Base-by-base conservation (phyloP, 306 rosid species). In the Vigna reflexopilosa region DNA sequence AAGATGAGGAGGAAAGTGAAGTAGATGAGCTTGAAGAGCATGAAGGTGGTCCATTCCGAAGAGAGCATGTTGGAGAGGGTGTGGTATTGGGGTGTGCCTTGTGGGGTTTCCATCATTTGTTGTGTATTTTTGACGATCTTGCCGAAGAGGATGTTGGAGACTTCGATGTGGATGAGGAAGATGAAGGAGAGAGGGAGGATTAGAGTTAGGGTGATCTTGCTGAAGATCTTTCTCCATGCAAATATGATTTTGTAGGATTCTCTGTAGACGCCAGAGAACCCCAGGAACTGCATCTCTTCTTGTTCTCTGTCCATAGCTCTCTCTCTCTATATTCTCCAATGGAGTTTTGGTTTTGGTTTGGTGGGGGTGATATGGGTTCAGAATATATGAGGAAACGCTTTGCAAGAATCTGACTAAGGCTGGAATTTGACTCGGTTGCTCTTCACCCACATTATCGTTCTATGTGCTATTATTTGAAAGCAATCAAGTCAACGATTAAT, bases 101-200 rank as follows among this genome's bases (percentile, higher is more conserved):
- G 22, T 30, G 24, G 79, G 0, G 89, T 81, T 0, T 63, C 11
- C 7, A 15, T 5, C 6, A 84, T 57, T 68, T 36, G 34, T 2
- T 6, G 11, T 54, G 88, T 34, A 75, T 70, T 85, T 62, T 13
- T 38, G 9, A 15, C 0, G 62, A 89, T 90, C n/a, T 66, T 89
- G 3, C 9, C 5, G 50, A 76, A 14, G 75, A 89, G 84, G 73
- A 89, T 10, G 59, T 87, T 34, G 59, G 93, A 88, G 16, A 90
- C 64, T 65, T 89, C 80, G 28, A 78, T 80, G 65, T 89, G 93
- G 13, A 72, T 36, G 12, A 90, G 63, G 85, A 76, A 82, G 83
- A 93, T 81, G 86, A 93, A 86, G 80, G 90, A 51, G 63, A 89
- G 75, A 26, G 97, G 96, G 74, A 93, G 86, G 88, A 93, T 79